Evolutionary conservation across 2,329 filamentous ascomycete genomes (phyloP), one percentile per base, ranked within the genome.

Genomic region (Fusarium praegraminearum): DNA sequence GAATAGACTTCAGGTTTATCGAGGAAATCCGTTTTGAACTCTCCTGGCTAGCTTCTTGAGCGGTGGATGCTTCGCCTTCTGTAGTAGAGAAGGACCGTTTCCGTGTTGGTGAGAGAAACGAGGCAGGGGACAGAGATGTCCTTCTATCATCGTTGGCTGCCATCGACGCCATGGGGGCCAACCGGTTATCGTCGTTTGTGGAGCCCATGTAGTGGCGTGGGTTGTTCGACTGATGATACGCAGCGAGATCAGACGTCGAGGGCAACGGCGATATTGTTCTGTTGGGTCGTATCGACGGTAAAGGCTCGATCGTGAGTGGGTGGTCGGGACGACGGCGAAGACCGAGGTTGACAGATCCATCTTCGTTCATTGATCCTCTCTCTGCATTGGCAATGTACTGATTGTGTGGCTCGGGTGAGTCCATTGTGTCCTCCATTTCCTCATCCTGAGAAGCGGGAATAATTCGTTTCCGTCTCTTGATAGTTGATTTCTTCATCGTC

Each of bases 401-500:
- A 50, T 73, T 80, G 40, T 74, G 80, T 10, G 77, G 79, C 36
- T 79, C 78, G 20, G 82, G 80, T 5, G 83, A 81, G 20, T 85
- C 82, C 15, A 83, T 80, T 9, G 80, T 83, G 33, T 89, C 87
- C 36, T 85, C 82, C 46, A 82, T 78, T 50, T 84, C 80, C 33
- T 82, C 82, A 73, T 83, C 85, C 50, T 86, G 83, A 28, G 88
- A 83, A 20, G 92, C 93, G 20, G 95, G 94, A 44, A 98, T 94
- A 8, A 98, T 94, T 62, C 96, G 90, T 84, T 98, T 98, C 65
- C 96, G 87, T 67, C 96, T 89, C 81, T 99, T 98, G 79, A 99
- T 99, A 28, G 97, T 92, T 5, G 93, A 92, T 80, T 98, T 98
- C 81, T 98, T 99, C 96, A 99, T 98, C n/a, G 93, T 93, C 7